Base-by-base conservation (phyloP, 495 filamentous ascomycete species). In the Penicillium paxilli region DNA sequence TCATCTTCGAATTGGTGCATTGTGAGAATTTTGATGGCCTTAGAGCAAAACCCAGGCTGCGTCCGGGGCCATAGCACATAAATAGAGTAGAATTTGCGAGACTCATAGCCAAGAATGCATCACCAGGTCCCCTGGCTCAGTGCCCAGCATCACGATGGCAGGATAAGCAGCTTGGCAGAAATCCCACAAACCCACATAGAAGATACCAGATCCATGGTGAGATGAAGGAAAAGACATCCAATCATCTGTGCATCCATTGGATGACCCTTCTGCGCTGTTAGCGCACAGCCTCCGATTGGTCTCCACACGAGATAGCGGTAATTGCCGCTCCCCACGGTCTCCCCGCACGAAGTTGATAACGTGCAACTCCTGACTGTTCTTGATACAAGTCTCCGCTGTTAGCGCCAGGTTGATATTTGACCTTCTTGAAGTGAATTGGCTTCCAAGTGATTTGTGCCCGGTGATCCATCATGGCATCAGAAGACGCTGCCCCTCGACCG, bases 1-100 rank as follows among this genome's bases (percentile, higher is more conserved):
- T 56, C 53, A 46, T 56, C 35, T 38, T 38, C 35, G 8, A 38
- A 38, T 9, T 38, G 35, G 35, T 38, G 35, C 35, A 38, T 38
- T 16, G 11, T 38, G n/a, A n/a, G 17, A 38, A 32, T 32, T 12
- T 32, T 4, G 30, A 9, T 32, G 30, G 11, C 11, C 8, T n/a
- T 14, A 32, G 30, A 9, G 11, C 30, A 32, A 32, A 32, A 12
- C 8, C n/a, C n/a, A n/a, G n/a, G n/a, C n/a, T n/a, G n/a, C n/a
- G 3, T 32, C 30, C 30, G 35, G 35, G 35, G 35, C 35, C 35
- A 38, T 38, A 38, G 35, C 35, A 5, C 35, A 38, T 38, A 38
- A 38, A 38, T 38, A 38, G 16, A 38, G 16, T 3, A 38, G 35
- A 38, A 19, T 38, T 38, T 14, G n/a, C 5, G 16, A 16, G 12